Conservation (phyloP, 2,329 filamentous ascomycete species). For the Ceratocystis ficicola region DNA sequence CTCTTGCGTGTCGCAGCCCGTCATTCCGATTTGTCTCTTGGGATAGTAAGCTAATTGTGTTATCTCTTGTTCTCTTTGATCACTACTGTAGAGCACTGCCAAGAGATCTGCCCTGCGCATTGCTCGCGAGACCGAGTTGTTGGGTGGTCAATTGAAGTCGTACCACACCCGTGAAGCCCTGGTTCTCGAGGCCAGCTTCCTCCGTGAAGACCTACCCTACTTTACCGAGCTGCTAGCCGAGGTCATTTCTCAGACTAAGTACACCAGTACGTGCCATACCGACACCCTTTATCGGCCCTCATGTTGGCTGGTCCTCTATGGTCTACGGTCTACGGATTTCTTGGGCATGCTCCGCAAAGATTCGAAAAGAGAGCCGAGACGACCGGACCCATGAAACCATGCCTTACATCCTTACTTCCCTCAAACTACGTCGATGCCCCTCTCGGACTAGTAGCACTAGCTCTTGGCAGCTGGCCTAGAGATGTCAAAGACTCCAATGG, state of each 20-base stretch:
- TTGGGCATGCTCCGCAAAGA: slow-evolving; percentile 19
- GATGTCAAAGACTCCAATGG: neutral
- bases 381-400: slow-evolving; percentile 1
- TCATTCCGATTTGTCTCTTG: neutral
- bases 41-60: slow-evolving; percentile 26
- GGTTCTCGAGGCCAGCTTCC: slow-evolving; percentile 85
- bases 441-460: neutral
- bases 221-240: slow-evolving; percentile 92
- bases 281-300: slow-evolving; percentile 23
- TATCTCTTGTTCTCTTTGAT: slow-evolving; percentile 34
- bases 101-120: slow-evolving; percentile 86
- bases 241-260: slow-evolving; percentile 79
- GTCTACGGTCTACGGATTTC: neutral
- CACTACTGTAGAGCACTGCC: slow-evolving; percentile 56
- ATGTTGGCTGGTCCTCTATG: neutral
- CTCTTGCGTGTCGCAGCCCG: too few species aligned
- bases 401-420: neutral
- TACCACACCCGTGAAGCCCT: slow-evolving; percentile 90
- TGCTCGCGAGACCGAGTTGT: slow-evolving; percentile 84
- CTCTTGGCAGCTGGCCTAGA: neutral
- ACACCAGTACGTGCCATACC: slow-evolving; percentile 46
- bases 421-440: neutral
- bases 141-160: slow-evolving; percentile 77
- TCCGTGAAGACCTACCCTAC: slow-evolving; percentile 91
- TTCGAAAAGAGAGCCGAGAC: slow-evolving; percentile 15